phyloP scores from a whole-genome alignment of 768 basidiomycete genomes.

The Gymnopilus junonius region DNA sequence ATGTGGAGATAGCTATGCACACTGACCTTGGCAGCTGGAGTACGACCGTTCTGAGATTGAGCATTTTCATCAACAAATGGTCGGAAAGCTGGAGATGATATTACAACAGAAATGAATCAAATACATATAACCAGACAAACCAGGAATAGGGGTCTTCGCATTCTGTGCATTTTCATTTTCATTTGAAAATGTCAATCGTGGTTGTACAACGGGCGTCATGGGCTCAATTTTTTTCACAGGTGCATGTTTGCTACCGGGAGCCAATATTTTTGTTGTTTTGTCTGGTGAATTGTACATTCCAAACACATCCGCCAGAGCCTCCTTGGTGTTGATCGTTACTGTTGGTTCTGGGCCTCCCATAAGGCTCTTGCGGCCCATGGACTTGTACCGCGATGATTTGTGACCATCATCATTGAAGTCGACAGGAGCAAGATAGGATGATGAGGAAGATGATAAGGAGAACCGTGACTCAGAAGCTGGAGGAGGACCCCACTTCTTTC shows the following conservation, averaged over 20 bases:
- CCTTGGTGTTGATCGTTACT: conserved; percentile 96
- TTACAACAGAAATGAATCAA: conserved; percentile 12
- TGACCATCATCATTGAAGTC: conserved; percentile 66
- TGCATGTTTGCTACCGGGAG: conserved; percentile 74
- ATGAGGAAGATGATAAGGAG: conserved; percentile 37
- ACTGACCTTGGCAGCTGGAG: conserved; percentile 46
- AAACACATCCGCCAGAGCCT: conserved; percentile 92
- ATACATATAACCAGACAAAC: conserved; percentile 21
- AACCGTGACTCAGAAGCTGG: conserved; percentile 48
- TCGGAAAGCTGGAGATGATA: conserved; percentile 52
- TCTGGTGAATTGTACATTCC: conserved; percentile 95
- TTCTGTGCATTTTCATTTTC: conserved; percentile 46
- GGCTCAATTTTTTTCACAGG: conserved; percentile 72
- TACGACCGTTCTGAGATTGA: conserved; percentile 43
- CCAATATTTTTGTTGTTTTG: conserved; percentile 59
- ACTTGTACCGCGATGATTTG: conserved; percentile 46
- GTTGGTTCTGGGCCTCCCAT: conserved; percentile 69
- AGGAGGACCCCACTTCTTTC: conserved; percentile 81
- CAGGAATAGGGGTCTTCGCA: conserved; percentile 42
- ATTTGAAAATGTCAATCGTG: conserved; percentile 34
- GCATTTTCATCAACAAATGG: conserved; percentile 73
- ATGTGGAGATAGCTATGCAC: not conserved
- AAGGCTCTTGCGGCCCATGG: conserved; percentile 48
- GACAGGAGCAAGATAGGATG: conserved; percentile 45
- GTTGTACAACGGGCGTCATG: conserved; percentile 47